A percentile compares a stretch with the other conserved stretches of the same genome.
Conservation (phyloP, 768 basidiomycete genomes). For the Amanita brunnescens region DNA sequence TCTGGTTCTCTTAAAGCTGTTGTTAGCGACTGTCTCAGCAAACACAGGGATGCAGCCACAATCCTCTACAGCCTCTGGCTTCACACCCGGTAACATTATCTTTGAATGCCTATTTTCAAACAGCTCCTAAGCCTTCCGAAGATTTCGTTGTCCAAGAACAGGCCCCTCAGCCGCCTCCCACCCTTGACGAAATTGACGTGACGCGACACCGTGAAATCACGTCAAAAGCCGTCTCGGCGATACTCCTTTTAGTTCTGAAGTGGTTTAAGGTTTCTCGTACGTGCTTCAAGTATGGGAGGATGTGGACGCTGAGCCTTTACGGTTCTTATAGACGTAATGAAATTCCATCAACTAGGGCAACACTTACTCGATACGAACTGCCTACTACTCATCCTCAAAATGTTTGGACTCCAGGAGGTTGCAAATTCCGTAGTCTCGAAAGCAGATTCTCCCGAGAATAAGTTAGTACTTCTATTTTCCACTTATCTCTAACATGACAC, state of each 20-base stretch:
- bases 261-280: slow-evolving; percentile 99
- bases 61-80: slow-evolving; percentile 59
- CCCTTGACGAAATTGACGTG: slow-evolving; percentile 87
- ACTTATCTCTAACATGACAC: not conserved
- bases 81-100: slow-evolving; percentile 45
- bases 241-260: slow-evolving; percentile 80
- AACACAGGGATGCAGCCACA: slow-evolving; percentile 58
- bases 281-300: slow-evolving; percentile 21
- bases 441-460: slow-evolving; percentile 80
- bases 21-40: slow-evolving; percentile 89
- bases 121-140: slow-evolving; percentile 11
- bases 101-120: slow-evolving; percentile 46
- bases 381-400: slow-evolving; percentile 86
- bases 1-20: slow-evolving; percentile 83
- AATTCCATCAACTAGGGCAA: slow-evolving; percentile 97
- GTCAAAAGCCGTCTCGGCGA: slow-evolving; percentile 94
- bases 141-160: slow-evolving; percentile 47
- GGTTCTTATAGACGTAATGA: slow-evolving; percentile 73
- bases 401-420: slow-evolving; percentile 96
- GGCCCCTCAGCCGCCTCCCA: slow-evolving; percentile 56
- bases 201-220: slow-evolving; percentile 95
- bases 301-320: not conserved
- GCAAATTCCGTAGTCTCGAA: slow-evolving; percentile 76
- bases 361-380: slow-evolving; percentile 93
- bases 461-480: slow-evolving; percentile 33